phyloP scores from a whole-genome alignment of 331 rosid species.

The Arachis monticola region DNA sequence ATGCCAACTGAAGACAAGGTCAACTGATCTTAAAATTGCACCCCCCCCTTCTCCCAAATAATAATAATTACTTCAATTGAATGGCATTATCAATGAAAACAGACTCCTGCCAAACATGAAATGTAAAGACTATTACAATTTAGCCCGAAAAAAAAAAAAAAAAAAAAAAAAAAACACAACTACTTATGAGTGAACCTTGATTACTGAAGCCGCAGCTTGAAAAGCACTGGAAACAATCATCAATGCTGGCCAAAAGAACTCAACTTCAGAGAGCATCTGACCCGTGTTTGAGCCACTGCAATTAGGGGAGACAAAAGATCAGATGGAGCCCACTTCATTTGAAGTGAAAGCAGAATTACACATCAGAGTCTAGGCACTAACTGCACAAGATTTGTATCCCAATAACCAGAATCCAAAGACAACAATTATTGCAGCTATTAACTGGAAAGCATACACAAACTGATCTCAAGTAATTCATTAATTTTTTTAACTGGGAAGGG shows the following conservation, averaged over 20 bases:
- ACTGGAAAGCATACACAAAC: background rate
- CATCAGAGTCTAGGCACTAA: conserved; percentile 23
- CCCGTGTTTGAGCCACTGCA: conserved; percentile 82
- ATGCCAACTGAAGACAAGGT: conserved; percentile 31
- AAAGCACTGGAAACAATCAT: conserved; percentile 85
- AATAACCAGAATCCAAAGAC: conserved; percentile 15
- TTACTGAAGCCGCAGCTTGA: conserved; percentile 92
- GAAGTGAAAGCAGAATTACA: conserved; percentile 29
- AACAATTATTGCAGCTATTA: background rate
- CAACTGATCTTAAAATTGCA: conserved; percentile 12
- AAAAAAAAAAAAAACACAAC: background rate
- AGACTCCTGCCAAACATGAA: conserved; percentile 61
- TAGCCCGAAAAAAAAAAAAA: no score
- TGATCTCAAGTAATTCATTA: conserved; percentile 2
- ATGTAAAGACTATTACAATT: conserved; percentile 34
- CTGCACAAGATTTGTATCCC: conserved; percentile 25
- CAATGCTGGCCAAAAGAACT: conserved; percentile 74
- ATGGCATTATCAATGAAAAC: conserved; percentile 68
- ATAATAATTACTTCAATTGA: conserved; percentile 44
- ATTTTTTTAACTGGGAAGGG: conserved; percentile 7
- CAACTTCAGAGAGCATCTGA: conserved; percentile 83
- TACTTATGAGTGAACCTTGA: conserved; percentile 62
- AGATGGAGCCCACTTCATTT: conserved; percentile 35
- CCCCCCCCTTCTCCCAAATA: background rate
- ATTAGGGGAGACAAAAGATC: conserved; percentile 35